Percentiles rank a stretch among this genome's conserved stretches.
phyloP scores from a whole-genome alignment of 805 yeast species.

The Cyberlindnera samutprakarnensis region DNA sequence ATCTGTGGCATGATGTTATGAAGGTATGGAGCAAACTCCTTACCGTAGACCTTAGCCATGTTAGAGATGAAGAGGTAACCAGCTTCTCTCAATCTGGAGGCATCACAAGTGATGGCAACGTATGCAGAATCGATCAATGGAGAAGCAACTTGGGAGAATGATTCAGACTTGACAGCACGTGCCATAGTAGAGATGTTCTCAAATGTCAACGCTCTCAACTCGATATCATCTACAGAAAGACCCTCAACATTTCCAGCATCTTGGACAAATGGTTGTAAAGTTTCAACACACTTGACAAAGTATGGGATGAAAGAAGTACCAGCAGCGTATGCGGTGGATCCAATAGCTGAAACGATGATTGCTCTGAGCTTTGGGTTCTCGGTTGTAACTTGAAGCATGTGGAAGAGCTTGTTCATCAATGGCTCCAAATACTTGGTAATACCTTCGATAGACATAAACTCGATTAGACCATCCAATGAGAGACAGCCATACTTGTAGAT shows the following conservation, averaged over 20 bases:
- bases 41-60: constrained; percentile 91
- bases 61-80: constrained; percentile 90
- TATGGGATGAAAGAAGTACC: constrained; percentile 84
- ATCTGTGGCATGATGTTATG: constrained; percentile 78
- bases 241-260: constrained; percentile 65
- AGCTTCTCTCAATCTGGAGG: constrained; percentile 85
- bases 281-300: constrained; percentile 73
- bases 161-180: constrained; percentile 89
- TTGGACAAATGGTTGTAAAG: constrained; percentile 74
- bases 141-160: constrained; percentile 78
- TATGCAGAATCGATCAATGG: constrained; percentile 87
- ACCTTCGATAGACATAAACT: constrained; percentile 83
- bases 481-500: constrained; percentile 86
- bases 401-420: constrained; percentile 81
- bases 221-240: constrained; percentile 81
- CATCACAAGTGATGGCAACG: constrained; percentile 65
- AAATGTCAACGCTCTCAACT: constrained; percentile 84
- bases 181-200: constrained; percentile 95
- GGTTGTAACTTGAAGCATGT: constrained; percentile 72
- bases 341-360: constrained; percentile 89
- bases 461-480: constrained; percentile 88
- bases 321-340: constrained; percentile 93
- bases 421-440: constrained; percentile 78
- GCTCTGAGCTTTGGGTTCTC: constrained; percentile 63
- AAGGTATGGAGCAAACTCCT: constrained; percentile 81